These are phyloP conservation scores for Naganishia albida DNA, from an alignment of 1,284 basidiomycete genomes.

Conservation along the genomic window DNA sequence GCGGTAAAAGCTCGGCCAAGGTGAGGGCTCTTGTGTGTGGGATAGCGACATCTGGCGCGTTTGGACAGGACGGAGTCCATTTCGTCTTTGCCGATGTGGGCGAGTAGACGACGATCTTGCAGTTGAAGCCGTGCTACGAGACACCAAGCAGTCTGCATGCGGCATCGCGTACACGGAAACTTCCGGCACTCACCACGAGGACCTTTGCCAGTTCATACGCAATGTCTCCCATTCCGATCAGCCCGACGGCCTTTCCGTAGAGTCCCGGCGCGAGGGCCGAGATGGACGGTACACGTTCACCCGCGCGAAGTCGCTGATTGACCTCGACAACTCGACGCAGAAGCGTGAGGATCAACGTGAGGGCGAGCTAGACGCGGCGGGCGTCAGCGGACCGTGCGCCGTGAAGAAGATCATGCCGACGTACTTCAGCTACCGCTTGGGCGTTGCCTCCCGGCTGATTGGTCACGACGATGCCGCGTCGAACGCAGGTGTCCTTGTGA, in stretches of 20 bases:
- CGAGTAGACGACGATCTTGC: slow-evolving; percentile 50
- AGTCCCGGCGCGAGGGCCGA: slow-evolving; percentile 54
- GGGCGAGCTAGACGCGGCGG: slow-evolving; percentile 57
- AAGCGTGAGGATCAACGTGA: slow-evolving; percentile 62
- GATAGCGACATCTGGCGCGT: slow-evolving; percentile 46
- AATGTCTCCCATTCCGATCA: slow-evolving; percentile 56
- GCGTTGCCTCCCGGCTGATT: slow-evolving; percentile 57
- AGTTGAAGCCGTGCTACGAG: slow-evolving; percentile 45
- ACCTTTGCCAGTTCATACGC: slow-evolving; percentile 48
- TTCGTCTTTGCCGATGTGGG: slow-evolving; percentile 47
- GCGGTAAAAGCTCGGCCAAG: slow-evolving; percentile 52
- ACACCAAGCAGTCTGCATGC: too few relatives aligned
- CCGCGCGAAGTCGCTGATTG: slow-evolving; percentile 58
- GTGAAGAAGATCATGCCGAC: not conserved
- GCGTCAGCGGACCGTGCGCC: slow-evolving; percentile 58
- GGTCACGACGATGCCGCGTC: slow-evolving; percentile 61
- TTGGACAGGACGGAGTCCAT: slow-evolving; percentile 43
- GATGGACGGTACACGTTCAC: slow-evolving; percentile 63
- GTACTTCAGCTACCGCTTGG: slow-evolving; percentile 30
- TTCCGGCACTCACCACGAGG: slow-evolving; percentile 37
- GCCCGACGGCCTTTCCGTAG: slow-evolving; percentile 49
- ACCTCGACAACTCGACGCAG: slow-evolving; percentile 60
- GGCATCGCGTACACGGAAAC: too few relatives aligned
- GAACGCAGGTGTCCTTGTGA: slow-evolving; percentile 54
- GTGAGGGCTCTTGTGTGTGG: slow-evolving; percentile 54